A percentile compares a stretch with the other conserved stretches of the same genome.
These are phyloP conservation scores for Kwoniella shivajii DNA, from an alignment of 1,284 basidiomycete species.

Conservation along the genomic window DNA sequence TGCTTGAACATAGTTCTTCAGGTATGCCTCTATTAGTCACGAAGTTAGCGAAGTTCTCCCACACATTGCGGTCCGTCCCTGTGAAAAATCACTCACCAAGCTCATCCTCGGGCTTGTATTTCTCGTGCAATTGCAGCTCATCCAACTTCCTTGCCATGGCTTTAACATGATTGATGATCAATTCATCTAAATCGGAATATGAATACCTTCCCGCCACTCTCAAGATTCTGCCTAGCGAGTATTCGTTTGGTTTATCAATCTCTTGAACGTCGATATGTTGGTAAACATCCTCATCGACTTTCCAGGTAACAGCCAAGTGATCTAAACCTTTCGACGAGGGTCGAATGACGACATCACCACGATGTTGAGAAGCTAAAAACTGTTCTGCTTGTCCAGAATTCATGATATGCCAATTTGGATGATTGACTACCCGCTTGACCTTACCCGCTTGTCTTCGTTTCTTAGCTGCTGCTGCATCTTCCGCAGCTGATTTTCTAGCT, in stretches of 20 bases:
- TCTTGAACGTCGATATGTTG: conserved; percentile 98
- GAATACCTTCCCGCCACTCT: conserved; percentile 74
- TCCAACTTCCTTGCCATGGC: conserved; percentile 92
- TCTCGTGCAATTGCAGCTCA: conserved; percentile 93
- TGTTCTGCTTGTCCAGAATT: conserved; percentile 87
- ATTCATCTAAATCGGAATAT: conserved; percentile 94
- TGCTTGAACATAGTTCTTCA: conserved; percentile 87
- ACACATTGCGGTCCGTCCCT: not conserved
- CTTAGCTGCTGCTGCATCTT: conserved; percentile 74
- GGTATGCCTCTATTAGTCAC: conserved; percentile 67
- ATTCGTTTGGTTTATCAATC: conserved; percentile 67
- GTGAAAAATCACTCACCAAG: conserved; percentile 67
- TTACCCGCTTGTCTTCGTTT: conserved; percentile 77
- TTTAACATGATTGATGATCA: conserved; percentile 96
- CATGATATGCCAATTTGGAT: conserved; percentile 98
- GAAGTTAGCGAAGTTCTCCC: not conserved
- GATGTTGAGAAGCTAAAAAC: conserved; percentile 84
- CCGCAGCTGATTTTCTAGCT: conserved; percentile 63
- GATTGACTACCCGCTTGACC: conserved; percentile 87
- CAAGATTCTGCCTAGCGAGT: conserved; percentile 70
- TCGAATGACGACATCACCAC: conserved; percentile 92
- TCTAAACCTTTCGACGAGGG: conserved; percentile 93
- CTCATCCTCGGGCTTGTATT: conserved; percentile 88
- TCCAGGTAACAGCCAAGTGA: conserved; percentile 98
- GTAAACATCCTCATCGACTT: conserved; percentile 94